Evolutionary conservation across 2,329 filamentous ascomycete species (phyloP), one percentile per base, ranked within the genome.

Genomic region (Venturia asperata): DNA sequence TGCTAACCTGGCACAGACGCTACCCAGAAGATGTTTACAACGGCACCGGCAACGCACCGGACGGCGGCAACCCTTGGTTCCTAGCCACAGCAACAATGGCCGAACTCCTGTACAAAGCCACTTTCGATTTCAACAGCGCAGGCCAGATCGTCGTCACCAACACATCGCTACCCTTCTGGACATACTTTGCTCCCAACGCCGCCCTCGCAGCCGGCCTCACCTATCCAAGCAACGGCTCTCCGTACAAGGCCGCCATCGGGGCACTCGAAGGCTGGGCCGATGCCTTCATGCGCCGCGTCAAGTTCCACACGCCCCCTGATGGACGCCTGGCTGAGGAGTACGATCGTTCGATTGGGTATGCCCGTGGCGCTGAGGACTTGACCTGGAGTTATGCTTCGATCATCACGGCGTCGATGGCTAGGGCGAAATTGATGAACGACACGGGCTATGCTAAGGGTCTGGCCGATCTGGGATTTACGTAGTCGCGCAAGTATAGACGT

Each of bases 11-110:
- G 11, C 11, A 5, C 41, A 69, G 73, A 3, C 71, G 73, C 5
- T 75, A 74, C 60, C 72, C 73, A n/a, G 72, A 74, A 65, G 73
- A 75, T 61, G 69, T 74, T 17, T 75, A 75, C 66, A 73, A 71
- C 43, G 73, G 73, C 10, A 70, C 68, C 11, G 72, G 70, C 4
- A 74, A 72, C 5, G 64, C 68, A 27, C 21, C 42, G 1, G 68
- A 72, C 37, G 71, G 72, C 49, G 73, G 73, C 2, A 74, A 75
- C 64, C 73, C 73, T 1, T 75, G 73, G 73, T 75, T 74, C 56
- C 68, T 75, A 30, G 69, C 71, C 55, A 75, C 74, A 27, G 70
- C 72, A 6, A 69, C 72, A n/a, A 68, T 74, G 61, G 70, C 72
- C 11, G 71, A 75, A 61, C 68, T 70, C 58, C 56, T 75, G 47